Conservation (phyloP, 768 basidiomycete genomes). For the Pulveroboletus sp. region DNA sequence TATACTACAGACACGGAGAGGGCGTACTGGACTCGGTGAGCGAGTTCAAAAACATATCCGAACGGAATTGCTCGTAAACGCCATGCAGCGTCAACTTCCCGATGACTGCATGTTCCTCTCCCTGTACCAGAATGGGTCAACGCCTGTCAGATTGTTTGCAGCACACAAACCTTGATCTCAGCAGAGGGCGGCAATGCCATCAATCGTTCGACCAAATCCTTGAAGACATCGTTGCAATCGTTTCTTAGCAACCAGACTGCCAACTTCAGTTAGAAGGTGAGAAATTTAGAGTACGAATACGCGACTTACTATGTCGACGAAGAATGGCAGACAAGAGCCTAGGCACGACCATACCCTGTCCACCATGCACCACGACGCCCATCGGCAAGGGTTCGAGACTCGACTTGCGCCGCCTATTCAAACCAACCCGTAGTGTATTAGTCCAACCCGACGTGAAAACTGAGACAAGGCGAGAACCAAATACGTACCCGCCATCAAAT, state of each 20-base stretch:
- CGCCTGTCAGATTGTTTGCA: not conserved
- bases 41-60: slow-evolving; percentile 88
- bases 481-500: slow-evolving; percentile 49
- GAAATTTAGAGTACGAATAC: not conserved
- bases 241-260: slow-evolving; percentile 67
- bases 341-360: slow-evolving; percentile 53
- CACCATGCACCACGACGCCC: slow-evolving; percentile 17
- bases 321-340: slow-evolving; percentile 57
- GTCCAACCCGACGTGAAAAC: not conserved
- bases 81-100: slow-evolving; percentile 76
- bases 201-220: slow-evolving; percentile 53
- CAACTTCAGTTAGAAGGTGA: not conserved
- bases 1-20: not conserved
- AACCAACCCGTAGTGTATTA: not conserved
- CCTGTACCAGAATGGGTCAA: slow-evolving; percentile 37
- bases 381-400: slow-evolving; percentile 31
- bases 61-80: slow-evolving; percentile 71
- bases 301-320: slow-evolving; percentile 59
- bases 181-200: slow-evolving; percentile 51
- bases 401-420: slow-evolving; percentile 41
- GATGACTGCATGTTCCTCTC: slow-evolving; percentile 68
- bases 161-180: slow-evolving; percentile 48
- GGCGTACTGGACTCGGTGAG: slow-evolving; percentile 83
- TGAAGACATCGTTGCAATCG: slow-evolving; percentile 48
- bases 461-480: not conserved